Conservation (phyloP, 2,329 filamentous ascomycete genomes). For the Talaromyces sp. region DNA sequence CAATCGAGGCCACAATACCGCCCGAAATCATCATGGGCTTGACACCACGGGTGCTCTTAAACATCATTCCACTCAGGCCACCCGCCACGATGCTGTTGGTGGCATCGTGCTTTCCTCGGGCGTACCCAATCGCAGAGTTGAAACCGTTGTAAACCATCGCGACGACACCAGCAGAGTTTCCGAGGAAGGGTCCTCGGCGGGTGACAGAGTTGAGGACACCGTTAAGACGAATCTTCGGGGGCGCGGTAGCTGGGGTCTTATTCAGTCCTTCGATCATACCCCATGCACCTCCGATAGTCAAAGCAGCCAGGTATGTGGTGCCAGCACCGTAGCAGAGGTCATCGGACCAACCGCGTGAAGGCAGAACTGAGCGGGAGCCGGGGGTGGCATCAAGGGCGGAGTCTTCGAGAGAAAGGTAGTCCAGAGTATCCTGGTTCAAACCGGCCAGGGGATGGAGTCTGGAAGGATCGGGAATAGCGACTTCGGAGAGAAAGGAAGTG, state of each 20-base stretch:
- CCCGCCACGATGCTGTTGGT: constrained; percentile 87
- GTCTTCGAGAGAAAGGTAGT: constrained; percentile 94
- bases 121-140: constrained; percentile 79
- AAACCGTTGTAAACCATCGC: constrained; percentile 95
- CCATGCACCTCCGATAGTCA: constrained; percentile 87
- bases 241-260: constrained; percentile 68
- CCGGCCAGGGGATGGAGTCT: constrained; percentile 91
- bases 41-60: constrained; percentile 91
- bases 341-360: constrained; percentile 95
- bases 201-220: constrained; percentile 94
- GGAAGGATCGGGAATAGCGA: constrained; percentile 80
- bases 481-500: constrained; percentile 78
- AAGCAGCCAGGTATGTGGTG: constrained; percentile 85
- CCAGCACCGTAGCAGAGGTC: constrained; percentile 98
- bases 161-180: constrained; percentile 93
- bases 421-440: constrained; percentile 86
- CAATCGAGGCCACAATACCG: constrained; percentile 81
- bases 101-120: constrained; percentile 83
- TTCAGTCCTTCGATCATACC: constrained; percentile 86
- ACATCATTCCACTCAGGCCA: constrained; percentile 85
- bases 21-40: constrained; percentile 94
- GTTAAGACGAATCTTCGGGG: constrained; percentile 91
- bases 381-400: constrained; percentile 83
- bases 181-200: constrained; percentile 87
- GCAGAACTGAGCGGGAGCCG: constrained; percentile 82